Evolutionary conservation across 176 grass and related monocot species (phyloP).

Genomic region (Hyparrhenia diplandra): DNA sequence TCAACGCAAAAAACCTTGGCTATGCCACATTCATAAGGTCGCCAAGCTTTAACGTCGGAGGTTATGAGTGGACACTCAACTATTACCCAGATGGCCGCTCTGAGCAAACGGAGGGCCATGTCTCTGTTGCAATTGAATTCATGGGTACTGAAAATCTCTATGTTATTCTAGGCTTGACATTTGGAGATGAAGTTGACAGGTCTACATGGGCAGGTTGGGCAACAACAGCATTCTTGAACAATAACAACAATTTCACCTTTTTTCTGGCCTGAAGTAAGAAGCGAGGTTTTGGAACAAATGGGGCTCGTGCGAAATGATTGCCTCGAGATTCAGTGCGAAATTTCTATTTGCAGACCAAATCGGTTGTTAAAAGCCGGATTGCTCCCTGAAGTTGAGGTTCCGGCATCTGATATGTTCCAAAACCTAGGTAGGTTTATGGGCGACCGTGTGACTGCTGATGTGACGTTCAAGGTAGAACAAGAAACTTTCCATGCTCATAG

Average conservation of each 20-base stretch:
- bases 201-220: not conserved
- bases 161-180: not conserved
- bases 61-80: not conserved
- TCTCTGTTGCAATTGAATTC: not conserved
- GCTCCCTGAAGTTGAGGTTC: slow-evolving; percentile 5
- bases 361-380: not conserved
- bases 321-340: not conserved
- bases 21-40: not conserved
- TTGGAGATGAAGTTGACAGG: not conserved
- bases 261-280: not conserved
- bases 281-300: not conserved
- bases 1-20: not conserved
- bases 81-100: not conserved
- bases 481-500: not conserved
- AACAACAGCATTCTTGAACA: not conserved
- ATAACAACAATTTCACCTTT: not conserved
- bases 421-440: not conserved
- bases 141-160: not conserved
- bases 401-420: not conserved
- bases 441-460: not conserved
- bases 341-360: not conserved
- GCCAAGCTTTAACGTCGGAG: not conserved
- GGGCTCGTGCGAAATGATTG: not conserved
- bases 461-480: not conserved
- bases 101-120: not conserved